Percentiles rank a stretch among this genome's conserved stretches.
Conservation (phyloP, 352 stramenopile genomes). For the Pythium diclinum region DNA sequence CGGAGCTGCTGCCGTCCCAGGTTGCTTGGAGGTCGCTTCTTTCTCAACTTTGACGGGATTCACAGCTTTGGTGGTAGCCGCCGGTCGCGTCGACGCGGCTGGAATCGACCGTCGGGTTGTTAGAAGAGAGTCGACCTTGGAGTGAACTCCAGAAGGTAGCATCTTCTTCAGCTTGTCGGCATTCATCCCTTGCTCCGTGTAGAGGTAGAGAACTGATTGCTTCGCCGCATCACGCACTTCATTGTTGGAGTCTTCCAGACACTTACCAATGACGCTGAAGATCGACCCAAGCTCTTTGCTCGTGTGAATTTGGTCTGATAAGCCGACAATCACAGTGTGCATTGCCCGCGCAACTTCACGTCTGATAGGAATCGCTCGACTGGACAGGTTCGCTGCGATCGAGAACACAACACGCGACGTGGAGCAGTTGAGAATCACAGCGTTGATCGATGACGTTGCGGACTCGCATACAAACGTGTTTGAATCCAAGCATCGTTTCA, state of each 20-base stretch:
- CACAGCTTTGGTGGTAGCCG: background rate
- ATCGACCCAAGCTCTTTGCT: conserved; percentile 43
- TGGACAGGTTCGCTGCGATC: conserved; percentile 38
- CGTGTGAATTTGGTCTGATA: conserved; percentile 32
- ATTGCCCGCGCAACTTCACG: conserved; percentile 59
- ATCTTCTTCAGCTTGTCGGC: conserved; percentile 50
- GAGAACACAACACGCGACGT: conserved; percentile 41
- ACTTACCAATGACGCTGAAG: conserved; percentile 50
- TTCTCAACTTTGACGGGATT: background rate
- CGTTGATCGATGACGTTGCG: conserved; percentile 39
- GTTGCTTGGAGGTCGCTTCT: background rate
- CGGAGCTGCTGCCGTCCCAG: conserved; percentile 10
- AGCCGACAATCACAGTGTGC: conserved; percentile 43
- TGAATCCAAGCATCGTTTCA: conserved; percentile 66
- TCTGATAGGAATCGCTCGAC: conserved; percentile 50
- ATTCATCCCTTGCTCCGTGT: conserved; percentile 37
- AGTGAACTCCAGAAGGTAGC: conserved; percentile 36
- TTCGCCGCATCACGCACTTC: conserved; percentile 70
- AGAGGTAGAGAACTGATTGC: conserved; percentile 53
- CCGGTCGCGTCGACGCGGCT: background rate
- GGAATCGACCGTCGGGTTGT: conserved; percentile 9
- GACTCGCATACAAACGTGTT: conserved; percentile 78
- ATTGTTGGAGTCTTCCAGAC: conserved; percentile 73
- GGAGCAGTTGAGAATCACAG: conserved; percentile 57
- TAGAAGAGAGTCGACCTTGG: conserved; percentile 51